Conservation (phyloP, 345 rosid genomes). For the Barbarea vulgaris region DNA sequence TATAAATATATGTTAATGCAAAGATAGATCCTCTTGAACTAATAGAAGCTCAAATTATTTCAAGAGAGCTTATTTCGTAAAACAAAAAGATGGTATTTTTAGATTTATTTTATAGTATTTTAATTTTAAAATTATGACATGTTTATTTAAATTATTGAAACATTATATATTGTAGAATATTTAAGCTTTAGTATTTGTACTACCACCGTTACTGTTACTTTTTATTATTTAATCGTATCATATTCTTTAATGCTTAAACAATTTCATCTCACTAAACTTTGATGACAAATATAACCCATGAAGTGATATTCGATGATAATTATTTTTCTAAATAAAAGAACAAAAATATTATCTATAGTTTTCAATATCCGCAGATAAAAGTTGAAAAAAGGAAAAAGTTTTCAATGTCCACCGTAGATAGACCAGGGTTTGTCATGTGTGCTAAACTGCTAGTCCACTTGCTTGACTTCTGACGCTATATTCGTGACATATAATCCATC, state of each 20-base stretch:
- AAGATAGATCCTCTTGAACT: too few relatives aligned
- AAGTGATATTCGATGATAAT: background rate
- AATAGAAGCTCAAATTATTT: too few relatives aligned
- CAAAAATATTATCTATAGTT: background rate
- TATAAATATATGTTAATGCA: too few relatives aligned
- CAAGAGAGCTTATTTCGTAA: too few relatives aligned
- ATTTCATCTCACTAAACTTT: background rate
- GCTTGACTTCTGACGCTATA: background rate
- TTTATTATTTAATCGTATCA: background rate
- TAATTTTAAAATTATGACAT: too few relatives aligned
- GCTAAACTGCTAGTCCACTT: background rate
- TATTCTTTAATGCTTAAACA: background rate
- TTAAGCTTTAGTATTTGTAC: background rate
- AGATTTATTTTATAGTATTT: too few relatives aligned
- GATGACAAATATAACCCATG: background rate
- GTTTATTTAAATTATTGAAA: too few relatives aligned
- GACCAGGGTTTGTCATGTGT: background rate
- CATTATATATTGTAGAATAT: too few relatives aligned
- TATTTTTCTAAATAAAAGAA: background rate
- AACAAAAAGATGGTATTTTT: too few relatives aligned
- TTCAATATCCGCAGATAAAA: background rate
- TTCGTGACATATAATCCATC: conserved; percentile 2
- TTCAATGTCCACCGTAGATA: conserved; percentile 4
- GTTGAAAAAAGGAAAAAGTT: background rate
- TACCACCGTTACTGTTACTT: background rate